These are phyloP conservation scores for Ascochyta clinopodiicola DNA, from an alignment of 2,329 filamentous ascomycete genomes.

Conservation along the genomic window DNA sequence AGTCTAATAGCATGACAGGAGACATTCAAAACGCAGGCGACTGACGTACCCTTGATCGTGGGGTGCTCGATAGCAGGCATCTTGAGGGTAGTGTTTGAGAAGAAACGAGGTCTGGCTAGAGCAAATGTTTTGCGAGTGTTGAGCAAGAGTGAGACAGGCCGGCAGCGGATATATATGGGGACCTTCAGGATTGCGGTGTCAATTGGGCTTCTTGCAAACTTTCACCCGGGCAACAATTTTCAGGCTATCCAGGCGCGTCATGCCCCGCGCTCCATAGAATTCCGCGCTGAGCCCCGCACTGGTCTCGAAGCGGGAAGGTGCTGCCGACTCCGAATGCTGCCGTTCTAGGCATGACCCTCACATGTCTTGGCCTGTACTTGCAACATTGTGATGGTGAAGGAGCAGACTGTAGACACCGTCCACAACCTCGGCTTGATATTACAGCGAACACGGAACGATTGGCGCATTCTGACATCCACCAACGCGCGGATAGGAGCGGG, in stretches of 20 bases:
- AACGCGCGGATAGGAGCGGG: slow-evolving; percentile 1
- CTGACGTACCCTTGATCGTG: slow-evolving; percentile 73
- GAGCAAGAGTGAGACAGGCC: slow-evolving; percentile 18
- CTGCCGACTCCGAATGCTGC: slow-evolving; percentile 19
- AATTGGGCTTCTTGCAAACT: slow-evolving; percentile 28
- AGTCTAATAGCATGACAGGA: not conserved
- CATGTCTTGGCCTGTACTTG: not conserved
- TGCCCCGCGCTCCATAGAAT: slow-evolving; percentile 19
- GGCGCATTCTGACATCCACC: not conserved
- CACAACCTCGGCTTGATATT: too few species aligned
- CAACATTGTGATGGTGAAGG: not conserved
- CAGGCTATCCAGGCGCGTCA: slow-evolving; percentile 29
- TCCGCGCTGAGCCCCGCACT: not conserved
- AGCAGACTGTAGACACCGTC: not conserved
- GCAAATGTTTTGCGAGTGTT: slow-evolving; percentile 8
- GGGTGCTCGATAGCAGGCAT: slow-evolving; percentile 75
- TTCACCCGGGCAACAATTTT: slow-evolving; percentile 33
- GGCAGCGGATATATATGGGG: slow-evolving; percentile 29
- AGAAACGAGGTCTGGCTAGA: slow-evolving; percentile 7
- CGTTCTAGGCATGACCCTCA: not conserved
- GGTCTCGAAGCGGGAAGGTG: slow-evolving; percentile 6
- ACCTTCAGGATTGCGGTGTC: slow-evolving; percentile 31
- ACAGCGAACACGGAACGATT: not conserved
- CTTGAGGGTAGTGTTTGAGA: slow-evolving; percentile 40
- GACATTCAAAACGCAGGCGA: not conserved